phyloP scores from a whole-genome alignment of 2,329 filamentous ascomycete genomes.

The Ophiostoma tasmaniense region DNA sequence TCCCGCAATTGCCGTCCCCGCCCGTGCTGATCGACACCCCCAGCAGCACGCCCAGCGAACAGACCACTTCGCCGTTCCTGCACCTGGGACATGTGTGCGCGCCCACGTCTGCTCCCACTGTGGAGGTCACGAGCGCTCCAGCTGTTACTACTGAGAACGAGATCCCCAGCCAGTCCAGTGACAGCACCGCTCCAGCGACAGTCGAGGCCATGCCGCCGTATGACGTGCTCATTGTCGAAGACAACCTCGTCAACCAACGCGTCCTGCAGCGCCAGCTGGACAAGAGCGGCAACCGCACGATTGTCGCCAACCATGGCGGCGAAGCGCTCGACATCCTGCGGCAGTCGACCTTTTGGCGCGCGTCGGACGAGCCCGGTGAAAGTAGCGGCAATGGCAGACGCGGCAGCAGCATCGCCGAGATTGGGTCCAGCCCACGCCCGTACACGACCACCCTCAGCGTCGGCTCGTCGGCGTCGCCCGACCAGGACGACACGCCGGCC shows the following conservation, averaged over 20 bases:
- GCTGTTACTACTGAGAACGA: not conserved
- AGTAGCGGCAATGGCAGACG: not conserved
- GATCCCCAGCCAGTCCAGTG: not conserved
- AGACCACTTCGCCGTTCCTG: not conserved
- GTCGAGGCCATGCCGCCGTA: conserved; percentile 29
- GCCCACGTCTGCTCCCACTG: not conserved
- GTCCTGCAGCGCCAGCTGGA: conserved; percentile 53
- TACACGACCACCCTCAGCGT: not conserved
- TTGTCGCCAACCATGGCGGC: conserved; percentile 56
- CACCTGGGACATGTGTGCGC: too few species aligned
- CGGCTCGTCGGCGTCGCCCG: not conserved
- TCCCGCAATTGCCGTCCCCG: conserved; percentile 1
- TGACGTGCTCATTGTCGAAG: conserved; percentile 57
- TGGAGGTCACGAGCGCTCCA: not conserved
- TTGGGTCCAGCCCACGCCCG: not conserved
- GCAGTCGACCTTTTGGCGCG: conserved; percentile 46
- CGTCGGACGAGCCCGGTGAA: not conserved
- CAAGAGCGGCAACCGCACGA: conserved; percentile 52
- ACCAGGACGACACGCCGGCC: not conserved
- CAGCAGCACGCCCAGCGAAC: not conserved
- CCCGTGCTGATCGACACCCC: conserved; percentile 9
- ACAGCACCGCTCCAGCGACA: not conserved
- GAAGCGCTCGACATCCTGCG: conserved; percentile 53
- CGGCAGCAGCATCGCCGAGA: not conserved
- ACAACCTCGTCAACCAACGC: conserved; percentile 59